Evolutionary conservation across 371 early-diverging fungal genomes (phyloP), one percentile per base, ranked within the genome.

Genomic region (Mucor irregularis): DNA sequence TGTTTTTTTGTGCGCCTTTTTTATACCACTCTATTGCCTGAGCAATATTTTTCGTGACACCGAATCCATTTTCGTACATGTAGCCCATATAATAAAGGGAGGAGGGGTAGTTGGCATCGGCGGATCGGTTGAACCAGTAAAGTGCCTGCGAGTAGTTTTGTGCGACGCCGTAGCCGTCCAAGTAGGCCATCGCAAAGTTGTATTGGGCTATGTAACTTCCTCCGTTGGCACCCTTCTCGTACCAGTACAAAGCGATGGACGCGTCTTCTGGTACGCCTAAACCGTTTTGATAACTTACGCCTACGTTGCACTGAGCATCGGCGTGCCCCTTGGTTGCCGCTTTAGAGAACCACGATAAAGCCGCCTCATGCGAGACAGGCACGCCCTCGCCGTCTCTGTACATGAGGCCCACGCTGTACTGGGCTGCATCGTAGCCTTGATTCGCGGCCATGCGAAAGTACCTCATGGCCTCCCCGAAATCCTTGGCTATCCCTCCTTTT

Each of bases 1-100:
- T 89, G 22, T 88, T 90, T 29, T 83, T 83, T 33, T 81, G 85
- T 2, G 95, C 93, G 19, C 91, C 80, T 42, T 81, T 81, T 48
- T 73, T 73, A 63, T 81, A 91, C 88, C 86, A 90, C 60, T 70
- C 61, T 48, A 88, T 76, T 11, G 95, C 94, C 57, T 78, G 73
- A 17, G 61, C 64, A 10, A 82, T 70, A 55, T 88, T 67, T 53
- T 82, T 73, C 25, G 61, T 66, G 7, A 94, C 85, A 11, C 91
- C 93, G 26, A 89, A 77, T 9, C 77, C 86, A 81, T 92, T 87
- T 64, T 94, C 92, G 74, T 88, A 91, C 51, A 89, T 90, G 68
- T 90, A 89, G 0, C 92, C 95, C n/a, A 93, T 74, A 61, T 92
- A 93, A 73, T 92, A 88, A 69, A 91, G 89, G 34, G 93, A 91